Evolutionary conservation across 179 eudicot genomes (phyloP), one percentile per base, ranked within the genome.

Genomic region (Camellia oleifera): DNA sequence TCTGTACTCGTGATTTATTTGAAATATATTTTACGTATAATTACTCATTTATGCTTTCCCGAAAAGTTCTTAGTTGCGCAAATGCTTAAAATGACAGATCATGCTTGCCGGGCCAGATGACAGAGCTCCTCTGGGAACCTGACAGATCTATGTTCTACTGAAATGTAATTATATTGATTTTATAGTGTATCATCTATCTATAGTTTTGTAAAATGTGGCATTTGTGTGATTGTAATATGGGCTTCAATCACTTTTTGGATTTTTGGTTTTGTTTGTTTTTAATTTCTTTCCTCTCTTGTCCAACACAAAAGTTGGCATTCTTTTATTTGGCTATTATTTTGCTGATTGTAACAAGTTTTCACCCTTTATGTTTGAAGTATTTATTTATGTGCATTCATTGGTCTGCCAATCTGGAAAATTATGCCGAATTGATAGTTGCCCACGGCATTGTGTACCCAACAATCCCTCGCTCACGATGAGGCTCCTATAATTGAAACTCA

Each of bases 31-130:
- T 1, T 50, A 12, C 58, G 11, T 32, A 32, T 32, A 32, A 32
- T 32, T 32, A 32, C 40, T 32, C 40, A 32, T 32, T 32, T 40
- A 75, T 60, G 63, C 67, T 58, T 75, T 17, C 67, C 14, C 14
- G 46, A 42, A 9, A 57, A 69, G 52, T 58, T 50, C 23, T 44
- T 32, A 58, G 5, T 46, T 52, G 40, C 40, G 60, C 69, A n/a
- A 9, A 3, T 82, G 81, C 74, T 63, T 61, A 48, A 48, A 63
- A 77, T 66, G 53, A 68, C 94, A 97, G 99, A 94, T 97, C 46
- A 88, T 91, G 85, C 98, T 97, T 56, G 96, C 90, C 0, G 99
- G 99, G 50, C 99, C 99, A 44, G 99, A 97, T 48, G 99, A 97
- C 78, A 83, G 92, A 85, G 73, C 91, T 52, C 85, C 86, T 72